Base-by-base conservation (phyloP, 208 protist genomes). In the Angomonas ambiguus region DNA sequence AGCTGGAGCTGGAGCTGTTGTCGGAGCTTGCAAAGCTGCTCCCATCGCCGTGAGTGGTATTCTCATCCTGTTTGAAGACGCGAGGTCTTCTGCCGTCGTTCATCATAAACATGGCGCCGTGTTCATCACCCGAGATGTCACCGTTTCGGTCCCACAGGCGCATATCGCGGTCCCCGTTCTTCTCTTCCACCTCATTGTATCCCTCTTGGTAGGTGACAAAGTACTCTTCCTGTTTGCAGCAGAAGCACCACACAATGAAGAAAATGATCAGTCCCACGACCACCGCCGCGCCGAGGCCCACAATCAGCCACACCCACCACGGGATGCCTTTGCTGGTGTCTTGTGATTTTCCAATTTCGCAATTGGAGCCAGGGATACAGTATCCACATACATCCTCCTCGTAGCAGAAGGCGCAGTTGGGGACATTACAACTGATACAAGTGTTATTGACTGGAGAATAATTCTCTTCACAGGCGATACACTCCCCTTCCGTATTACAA, bases 251-350 rank as follows among this genome's bases (percentile, higher is more conserved):
- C 10, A 53, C 20, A 13, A 24, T 24, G 45, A 24, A 53, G 45
- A 53, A 27, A 5, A 53, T 53, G 16, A 53, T 53, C 18, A 24
- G 18, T 5, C 5, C 18, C 20, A 53, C 45, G 18, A 53, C 45
- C 45, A 24, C 45, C 3, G 45, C 45, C 20, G 18, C 45, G 45
- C 5, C 45, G 24, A 53, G 13, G 8, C 45, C 45, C 18, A 53
- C 45, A 53, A 53, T 53, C 10, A 53, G 45, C 45, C 45, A 53
- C 20, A 53, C 45, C 45, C 45, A 53, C 45, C 45, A 53, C 45
- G 45, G 45, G 20, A 53, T 53, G 45, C 45, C 16, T n/a, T 53
- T 53, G 45, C 8, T n/a, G 8, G 10, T 20, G 8, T 24, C 8
- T 20, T 53, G 5, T 53, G 8, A 4, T 5, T 20, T 3, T 27